These are phyloP conservation scores for Ocimum tenuiflorum DNA, from an alignment of 257 asterid genomes.

Conservation along the genomic window DNA sequence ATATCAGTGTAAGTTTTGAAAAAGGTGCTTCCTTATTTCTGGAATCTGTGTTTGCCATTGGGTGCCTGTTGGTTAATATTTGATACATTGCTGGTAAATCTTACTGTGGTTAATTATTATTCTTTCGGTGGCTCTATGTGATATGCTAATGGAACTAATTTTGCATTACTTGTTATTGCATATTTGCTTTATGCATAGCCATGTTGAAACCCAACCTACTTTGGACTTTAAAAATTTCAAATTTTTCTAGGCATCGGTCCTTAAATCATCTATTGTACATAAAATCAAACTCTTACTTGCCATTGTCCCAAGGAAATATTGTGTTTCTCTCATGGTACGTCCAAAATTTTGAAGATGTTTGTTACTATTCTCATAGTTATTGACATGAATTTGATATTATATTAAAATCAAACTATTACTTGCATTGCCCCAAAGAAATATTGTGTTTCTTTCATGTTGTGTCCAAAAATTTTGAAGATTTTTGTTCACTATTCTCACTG, in stretches of 20 bases:
- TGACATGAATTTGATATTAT: not conserved
- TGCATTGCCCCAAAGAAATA: not conserved
- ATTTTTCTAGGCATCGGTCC: not conserved
- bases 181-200: not conserved
- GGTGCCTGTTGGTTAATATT: not conserved
- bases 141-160: not conserved
- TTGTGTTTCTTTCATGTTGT: not conserved
- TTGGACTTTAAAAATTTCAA: not conserved
- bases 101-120: not conserved
- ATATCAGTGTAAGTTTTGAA: conserved; percentile 9
- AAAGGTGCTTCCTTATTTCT: not conserved
- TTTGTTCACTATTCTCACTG: not conserved
- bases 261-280: too few relatives aligned
- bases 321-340: too few relatives aligned
- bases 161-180: not conserved
- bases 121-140: not conserved
- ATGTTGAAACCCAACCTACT: not conserved
- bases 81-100: not conserved
- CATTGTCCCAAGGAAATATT: too few relatives aligned
- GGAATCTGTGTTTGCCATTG: not conserved
- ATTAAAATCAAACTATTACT: not conserved
- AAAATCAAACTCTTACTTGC: too few relatives aligned
- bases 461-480: not conserved
- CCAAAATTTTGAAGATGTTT: not conserved
- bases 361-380: not conserved